Percentiles rank a stretch among this genome's conserved stretches.
phyloP scores from a whole-genome alignment of 352 stramenopile genomes.

The Pythium folliculosum region DNA sequence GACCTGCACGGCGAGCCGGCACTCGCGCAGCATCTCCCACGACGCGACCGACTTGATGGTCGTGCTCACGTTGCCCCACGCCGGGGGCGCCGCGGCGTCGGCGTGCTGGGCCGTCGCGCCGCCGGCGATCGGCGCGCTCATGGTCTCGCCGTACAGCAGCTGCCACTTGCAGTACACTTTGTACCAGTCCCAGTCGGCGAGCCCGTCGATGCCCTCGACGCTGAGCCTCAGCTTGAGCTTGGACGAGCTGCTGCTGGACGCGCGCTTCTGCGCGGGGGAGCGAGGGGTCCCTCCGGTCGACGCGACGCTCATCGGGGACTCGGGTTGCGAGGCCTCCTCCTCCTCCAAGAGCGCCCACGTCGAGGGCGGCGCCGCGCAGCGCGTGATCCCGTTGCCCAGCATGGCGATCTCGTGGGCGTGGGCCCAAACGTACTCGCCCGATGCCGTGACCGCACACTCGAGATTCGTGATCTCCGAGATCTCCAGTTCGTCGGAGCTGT shows the following conservation, averaged over 20 bases:
- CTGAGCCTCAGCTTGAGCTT: neutral
- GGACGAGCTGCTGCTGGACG: neutral
- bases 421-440: slow-evolving; percentile 22
- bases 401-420: slow-evolving; percentile 12
- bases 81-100: neutral
- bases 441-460: slow-evolving; percentile 8
- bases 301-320: neutral
- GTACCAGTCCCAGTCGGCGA: slow-evolving; percentile 23
- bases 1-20: slow-evolving; percentile 6
- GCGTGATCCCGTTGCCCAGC: slow-evolving; percentile 16
- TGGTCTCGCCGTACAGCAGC: slow-evolving; percentile 8
- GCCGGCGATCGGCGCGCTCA: neutral
- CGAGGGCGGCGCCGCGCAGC: slow-evolving; percentile 4
- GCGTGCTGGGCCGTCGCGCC: slow-evolving; percentile 1
- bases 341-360: neutral
- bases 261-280: neutral
- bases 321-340: neutral
- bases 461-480: slow-evolving; percentile 13
- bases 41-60: slow-evolving; percentile 1
- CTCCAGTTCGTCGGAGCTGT: slow-evolving; percentile 15
- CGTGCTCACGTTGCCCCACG: slow-evolving; percentile 12
- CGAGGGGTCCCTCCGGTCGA: neutral
- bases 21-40: slow-evolving; percentile 16
- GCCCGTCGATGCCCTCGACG: neutral
- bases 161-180: slow-evolving; percentile 27